Conservation (phyloP, 2,329 filamentous ascomycete species). For the Fusarium torreyae region DNA sequence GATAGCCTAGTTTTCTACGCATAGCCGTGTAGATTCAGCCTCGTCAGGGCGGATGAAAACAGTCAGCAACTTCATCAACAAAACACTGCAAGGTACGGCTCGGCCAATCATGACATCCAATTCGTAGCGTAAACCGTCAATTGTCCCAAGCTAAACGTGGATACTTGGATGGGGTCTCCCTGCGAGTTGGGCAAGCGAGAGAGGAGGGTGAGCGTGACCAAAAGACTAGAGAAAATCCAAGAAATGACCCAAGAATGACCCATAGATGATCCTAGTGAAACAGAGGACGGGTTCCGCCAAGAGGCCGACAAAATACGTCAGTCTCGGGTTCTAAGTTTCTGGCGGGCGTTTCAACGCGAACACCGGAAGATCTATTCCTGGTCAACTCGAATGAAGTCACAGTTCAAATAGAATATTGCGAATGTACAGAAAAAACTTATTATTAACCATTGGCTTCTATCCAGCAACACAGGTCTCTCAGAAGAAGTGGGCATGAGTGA, state of each 20-base stretch:
- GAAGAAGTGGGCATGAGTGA: constrained; percentile 3
- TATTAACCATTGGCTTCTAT: constrained; percentile 16
- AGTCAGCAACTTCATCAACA: constrained; percentile 13
- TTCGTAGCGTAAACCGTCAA: constrained; percentile 33
- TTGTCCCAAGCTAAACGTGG: constrained; percentile 9
- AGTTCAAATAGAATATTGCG: neutral
- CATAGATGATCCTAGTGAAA: constrained; percentile 22
- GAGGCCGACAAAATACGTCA: constrained; percentile 39
- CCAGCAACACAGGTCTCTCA: neutral
- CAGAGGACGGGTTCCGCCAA: constrained; percentile 25
- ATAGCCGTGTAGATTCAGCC: neutral
- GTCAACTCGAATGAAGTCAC: neutral
- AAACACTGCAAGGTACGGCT: constrained; percentile 4
- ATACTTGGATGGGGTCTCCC: constrained; percentile 12
- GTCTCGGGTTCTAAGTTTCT: constrained; percentile 10
- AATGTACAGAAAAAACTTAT: neutral
- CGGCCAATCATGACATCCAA: constrained; percentile 46
- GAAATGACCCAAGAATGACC: constrained; percentile 39
- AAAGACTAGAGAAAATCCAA: constrained; percentile 6
- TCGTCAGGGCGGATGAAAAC: constrained; percentile 12
- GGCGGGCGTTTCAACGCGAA: neutral
- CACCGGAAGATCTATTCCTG: neutral
- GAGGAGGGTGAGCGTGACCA: constrained; percentile 30
- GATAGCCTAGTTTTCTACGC: constrained; percentile 4
- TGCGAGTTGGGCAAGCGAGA: constrained; percentile 31